Base-by-base conservation (phyloP, 106 monocot species). In the Vanilla planifolia region DNA sequence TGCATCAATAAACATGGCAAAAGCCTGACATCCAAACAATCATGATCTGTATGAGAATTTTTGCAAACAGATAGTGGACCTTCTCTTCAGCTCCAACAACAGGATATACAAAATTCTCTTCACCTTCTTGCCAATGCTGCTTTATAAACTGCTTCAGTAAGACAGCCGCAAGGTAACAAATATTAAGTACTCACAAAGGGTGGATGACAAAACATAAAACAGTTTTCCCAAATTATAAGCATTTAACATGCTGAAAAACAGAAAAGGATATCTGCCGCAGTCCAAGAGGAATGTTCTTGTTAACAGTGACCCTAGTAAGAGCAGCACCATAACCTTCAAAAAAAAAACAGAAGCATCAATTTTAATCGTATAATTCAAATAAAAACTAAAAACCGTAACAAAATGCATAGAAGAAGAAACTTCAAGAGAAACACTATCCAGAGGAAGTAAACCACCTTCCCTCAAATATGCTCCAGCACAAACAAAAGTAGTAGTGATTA, bases 121-220 rank as follows among this genome's bases (percentile, higher is more conserved):
- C 90, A n/a, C 74, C 90, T 66, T 87, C 90, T 66, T 81, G 78
- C 96, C 96, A 96, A 63, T 96, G 96, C 60, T 96, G 87, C 65
- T 91, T 87, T 68, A 90, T 84, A 58, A 91, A 96, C 63, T 96
- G 96, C 65, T 96, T 96, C 43, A 96, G 69, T 48, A 96, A 65
- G 45, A 96, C 96, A 24, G 90, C 96, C 33, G 96, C 68, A 23
- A 96, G 77, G 96, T 96, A 51, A n/a, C 9, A 51, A 62, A 17
- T 32, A 78, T 96, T 71, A 85, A 90, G 81, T 63, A 34, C 29
- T 34, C 28, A 57, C 33, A 35, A 21, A 57, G 21, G 35, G 2
- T 2, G 20, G 21, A 34, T 7, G 2, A 57, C 8, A 17, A 20
- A 37, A 10, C 37, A 37, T 6, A 37, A 6, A 37, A 10, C 10